phyloP scores from a whole-genome alignment of 2,329 filamentous ascomycete genomes.

The Scortechinia acanthostroma region DNA sequence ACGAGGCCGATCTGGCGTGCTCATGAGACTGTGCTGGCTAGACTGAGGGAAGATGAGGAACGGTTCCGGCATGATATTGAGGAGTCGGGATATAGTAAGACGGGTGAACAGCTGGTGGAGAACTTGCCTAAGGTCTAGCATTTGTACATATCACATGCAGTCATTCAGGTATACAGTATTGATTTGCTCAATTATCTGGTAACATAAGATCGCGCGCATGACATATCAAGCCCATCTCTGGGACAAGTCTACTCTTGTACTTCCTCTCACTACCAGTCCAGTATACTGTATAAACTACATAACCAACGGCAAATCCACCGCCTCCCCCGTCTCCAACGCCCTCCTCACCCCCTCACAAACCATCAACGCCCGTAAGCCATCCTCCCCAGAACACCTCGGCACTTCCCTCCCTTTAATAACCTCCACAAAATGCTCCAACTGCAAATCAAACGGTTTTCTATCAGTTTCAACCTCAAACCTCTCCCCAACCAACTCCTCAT shows the following conservation, averaged over 20 bases:
- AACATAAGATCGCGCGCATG: no score
- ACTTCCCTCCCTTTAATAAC: constrained; percentile 31
- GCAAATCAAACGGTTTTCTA: constrained; percentile 39
- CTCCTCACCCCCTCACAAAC: constrained; percentile 41
- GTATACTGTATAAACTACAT: no score
- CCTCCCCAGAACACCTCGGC: constrained; percentile 36
- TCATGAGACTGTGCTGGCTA: constrained; percentile 31
- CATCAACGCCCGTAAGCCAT: constrained; percentile 39
- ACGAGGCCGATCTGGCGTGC: constrained; percentile 33
- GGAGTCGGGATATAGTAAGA: no score
- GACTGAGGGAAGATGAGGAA: constrained; percentile 24
- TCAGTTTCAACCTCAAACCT: constrained; percentile 13
- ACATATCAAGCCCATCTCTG: no score
- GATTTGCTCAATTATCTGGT: no score
- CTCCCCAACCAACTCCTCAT: constrained; percentile 20
- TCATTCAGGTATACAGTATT: no score
- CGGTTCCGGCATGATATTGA: constrained; percentile 17
- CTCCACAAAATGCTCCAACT: constrained; percentile 39
- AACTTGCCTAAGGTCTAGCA: no score
- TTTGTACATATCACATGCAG: no score
- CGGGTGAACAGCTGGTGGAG: no score
- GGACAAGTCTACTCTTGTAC: no score
- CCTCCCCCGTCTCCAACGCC: constrained; percentile 20
- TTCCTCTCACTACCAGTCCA: no score
- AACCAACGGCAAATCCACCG: background rate